phyloP scores from a whole-genome alignment of 805 yeast species.

The Wickerhamomyces rabaulensis region DNA sequence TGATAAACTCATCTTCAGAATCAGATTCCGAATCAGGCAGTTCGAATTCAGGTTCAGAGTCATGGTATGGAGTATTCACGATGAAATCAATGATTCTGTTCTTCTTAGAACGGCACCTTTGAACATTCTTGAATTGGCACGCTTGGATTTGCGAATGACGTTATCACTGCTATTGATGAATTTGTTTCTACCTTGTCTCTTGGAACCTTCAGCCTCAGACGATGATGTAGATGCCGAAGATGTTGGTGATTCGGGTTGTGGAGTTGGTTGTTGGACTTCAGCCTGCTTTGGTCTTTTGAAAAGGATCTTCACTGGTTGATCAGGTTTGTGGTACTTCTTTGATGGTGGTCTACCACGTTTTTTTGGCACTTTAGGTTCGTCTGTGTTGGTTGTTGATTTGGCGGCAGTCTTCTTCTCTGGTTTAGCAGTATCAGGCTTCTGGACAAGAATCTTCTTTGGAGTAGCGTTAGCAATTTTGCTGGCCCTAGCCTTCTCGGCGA shows the following conservation, averaged over 20 bases:
- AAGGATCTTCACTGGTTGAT: not conserved
- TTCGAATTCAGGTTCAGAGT: not conserved
- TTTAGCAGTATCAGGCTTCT: not conserved
- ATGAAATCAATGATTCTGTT: not conserved
- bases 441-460: not conserved
- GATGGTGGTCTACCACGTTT: not conserved
- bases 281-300: not conserved
- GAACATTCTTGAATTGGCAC: not conserved
- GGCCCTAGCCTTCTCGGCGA: not conserved
- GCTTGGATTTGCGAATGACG: not conserved
- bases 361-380: not conserved
- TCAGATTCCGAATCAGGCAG: not conserved
- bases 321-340: too few species aligned
- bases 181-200: not conserved
- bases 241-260: not conserved
- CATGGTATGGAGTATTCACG: not conserved
- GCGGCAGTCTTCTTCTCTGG: not conserved
- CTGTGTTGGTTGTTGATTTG: not conserved
- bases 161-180: not conserved
- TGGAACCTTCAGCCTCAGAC: not conserved
- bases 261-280: not conserved
- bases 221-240: not conserved
- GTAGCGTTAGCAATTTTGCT: not conserved
- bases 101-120: not conserved
- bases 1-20: not conserved